Evolutionary conservation across 2,329 filamentous ascomycete genomes (phyloP).

Genomic region (Neonectria faginata): DNA sequence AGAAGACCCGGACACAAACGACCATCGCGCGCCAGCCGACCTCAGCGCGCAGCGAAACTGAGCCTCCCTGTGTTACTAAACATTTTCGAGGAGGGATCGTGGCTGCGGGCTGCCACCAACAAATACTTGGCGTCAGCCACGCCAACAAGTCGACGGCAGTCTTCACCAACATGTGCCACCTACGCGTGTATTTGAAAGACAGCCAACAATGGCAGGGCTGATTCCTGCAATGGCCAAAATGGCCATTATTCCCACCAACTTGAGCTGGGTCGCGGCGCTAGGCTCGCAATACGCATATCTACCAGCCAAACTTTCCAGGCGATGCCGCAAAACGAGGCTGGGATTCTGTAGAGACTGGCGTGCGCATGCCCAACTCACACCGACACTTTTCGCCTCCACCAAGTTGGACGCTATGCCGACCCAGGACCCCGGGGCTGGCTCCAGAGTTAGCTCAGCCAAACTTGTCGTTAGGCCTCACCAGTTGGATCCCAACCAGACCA

Average conservation of each 20-base stretch:
- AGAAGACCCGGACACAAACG: constrained; percentile 1
- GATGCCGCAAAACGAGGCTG: constrained; percentile 22
- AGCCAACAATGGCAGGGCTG: constrained; percentile 11
- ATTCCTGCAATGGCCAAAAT: constrained; percentile 3
- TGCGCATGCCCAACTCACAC: constrained; percentile 33
- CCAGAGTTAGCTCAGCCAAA: constrained; percentile 37
- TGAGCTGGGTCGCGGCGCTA: constrained; percentile 11
- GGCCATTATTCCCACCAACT: constrained; percentile 4
- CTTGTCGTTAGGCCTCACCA: constrained; percentile 30
- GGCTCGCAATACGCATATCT: constrained; percentile 13
- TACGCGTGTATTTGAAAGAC: constrained; percentile 12
- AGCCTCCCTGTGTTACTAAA: constrained; percentile 1
- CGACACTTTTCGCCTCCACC: constrained; percentile 31
- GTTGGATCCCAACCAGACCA: constrained; percentile 36
- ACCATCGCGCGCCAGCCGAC: neutral
- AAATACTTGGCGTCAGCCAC: constrained; percentile 17
- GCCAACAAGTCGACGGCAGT: constrained; percentile 17
- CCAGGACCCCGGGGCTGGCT: constrained; percentile 39
- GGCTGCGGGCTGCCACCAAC: constrained; percentile 18
- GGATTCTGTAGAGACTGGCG: constrained; percentile 7
- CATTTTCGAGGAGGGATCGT: constrained; percentile 10
- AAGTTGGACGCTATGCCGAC: constrained; percentile 26
- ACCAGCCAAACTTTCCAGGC: constrained; percentile 27
- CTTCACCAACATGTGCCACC: constrained; percentile 10
- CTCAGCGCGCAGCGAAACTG: constrained; percentile 17